These are phyloP conservation scores for Cadophora sp. DNA, from an alignment of 2,329 filamentous ascomycete species.

Conservation along the genomic window DNA sequence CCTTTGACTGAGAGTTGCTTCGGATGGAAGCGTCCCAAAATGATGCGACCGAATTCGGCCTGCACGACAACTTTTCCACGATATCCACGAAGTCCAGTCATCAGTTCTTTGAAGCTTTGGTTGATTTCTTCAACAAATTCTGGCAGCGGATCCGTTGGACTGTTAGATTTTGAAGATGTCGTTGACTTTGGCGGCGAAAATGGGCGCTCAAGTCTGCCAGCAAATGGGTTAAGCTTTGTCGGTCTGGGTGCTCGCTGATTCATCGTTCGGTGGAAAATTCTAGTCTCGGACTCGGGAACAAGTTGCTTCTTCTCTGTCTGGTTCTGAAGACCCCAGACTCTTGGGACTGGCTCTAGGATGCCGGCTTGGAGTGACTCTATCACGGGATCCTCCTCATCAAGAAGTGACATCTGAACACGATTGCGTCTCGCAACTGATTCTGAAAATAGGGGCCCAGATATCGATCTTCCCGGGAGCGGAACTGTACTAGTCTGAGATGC, in stretches of 20 bases:
- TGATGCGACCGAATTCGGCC: constrained; percentile 42
- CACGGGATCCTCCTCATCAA: constrained; percentile 24
- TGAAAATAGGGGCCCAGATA: not conserved
- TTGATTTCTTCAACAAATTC: constrained; percentile 35
- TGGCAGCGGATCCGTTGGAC: constrained; percentile 29
- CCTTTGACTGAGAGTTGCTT: constrained; percentile 1
- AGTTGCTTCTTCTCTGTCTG: constrained; percentile 19
- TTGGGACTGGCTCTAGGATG: not conserved
- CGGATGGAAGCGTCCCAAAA: constrained; percentile 12
- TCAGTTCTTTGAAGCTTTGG: constrained; percentile 30
- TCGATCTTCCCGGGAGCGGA: not conserved
- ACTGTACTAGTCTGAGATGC: not conserved
- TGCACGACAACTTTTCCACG: constrained; percentile 37
- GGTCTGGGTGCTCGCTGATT: constrained; percentile 34
- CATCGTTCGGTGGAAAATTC: constrained; percentile 40
- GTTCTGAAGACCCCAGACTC: not conserved
- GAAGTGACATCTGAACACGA: constrained; percentile 6
- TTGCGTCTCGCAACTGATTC: not conserved
- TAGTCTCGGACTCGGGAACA: constrained; percentile 29
- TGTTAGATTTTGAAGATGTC: not conserved
- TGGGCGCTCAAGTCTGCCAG: constrained; percentile 18
- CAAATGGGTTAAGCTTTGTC: constrained; percentile 15
- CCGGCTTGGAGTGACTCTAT: not conserved
- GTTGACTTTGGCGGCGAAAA: not conserved
- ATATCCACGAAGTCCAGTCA: constrained; percentile 37